phyloP scores from a whole-genome alignment of 192 early-diverging fungal genomes.

The Umbelopsis vinacea region DNA sequence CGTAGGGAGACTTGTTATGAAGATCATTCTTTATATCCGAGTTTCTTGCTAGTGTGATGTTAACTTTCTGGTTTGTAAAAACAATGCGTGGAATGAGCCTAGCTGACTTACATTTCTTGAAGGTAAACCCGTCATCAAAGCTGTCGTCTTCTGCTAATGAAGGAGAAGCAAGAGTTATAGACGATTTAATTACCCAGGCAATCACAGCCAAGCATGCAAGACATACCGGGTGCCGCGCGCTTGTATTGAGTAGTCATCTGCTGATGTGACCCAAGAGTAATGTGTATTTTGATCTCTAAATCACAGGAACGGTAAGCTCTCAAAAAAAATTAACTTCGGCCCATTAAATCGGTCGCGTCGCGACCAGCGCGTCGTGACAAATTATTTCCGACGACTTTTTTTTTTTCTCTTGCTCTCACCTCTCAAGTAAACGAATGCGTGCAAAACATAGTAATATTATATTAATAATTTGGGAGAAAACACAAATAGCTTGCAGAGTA shows the following conservation, averaged over 20 bases:
- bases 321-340: neutral
- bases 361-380: neutral
- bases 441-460: neutral
- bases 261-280: neutral
- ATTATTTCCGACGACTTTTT: too few relatives aligned
- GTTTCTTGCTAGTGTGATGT: neutral
- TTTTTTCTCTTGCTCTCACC: too few relatives aligned
- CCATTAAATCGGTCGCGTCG: neutral
- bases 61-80: too few relatives aligned
- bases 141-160: constrained; percentile 9
- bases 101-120: constrained; percentile 1
- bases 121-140: constrained; percentile 12
- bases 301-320: neutral
- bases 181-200: too few relatives aligned
- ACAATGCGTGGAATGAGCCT: neutral
- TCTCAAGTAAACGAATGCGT: too few relatives aligned
- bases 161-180: too few relatives aligned
- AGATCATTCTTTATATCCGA: constrained; percentile 5
- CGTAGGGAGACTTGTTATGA: neutral
- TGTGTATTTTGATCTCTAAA: neutral
- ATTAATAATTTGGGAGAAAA: neutral
- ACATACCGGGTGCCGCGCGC: constrained; percentile 7
- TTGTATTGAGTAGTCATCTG: constrained; percentile 4
- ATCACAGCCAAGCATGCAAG: neutral
- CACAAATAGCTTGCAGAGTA: constrained; percentile 2